A percentile compares a stretch with the other conserved stretches of the same genome.
phyloP scores from a whole-genome alignment of 2,329 filamentous ascomycete genomes.

The Trichoderma sp. region DNA sequence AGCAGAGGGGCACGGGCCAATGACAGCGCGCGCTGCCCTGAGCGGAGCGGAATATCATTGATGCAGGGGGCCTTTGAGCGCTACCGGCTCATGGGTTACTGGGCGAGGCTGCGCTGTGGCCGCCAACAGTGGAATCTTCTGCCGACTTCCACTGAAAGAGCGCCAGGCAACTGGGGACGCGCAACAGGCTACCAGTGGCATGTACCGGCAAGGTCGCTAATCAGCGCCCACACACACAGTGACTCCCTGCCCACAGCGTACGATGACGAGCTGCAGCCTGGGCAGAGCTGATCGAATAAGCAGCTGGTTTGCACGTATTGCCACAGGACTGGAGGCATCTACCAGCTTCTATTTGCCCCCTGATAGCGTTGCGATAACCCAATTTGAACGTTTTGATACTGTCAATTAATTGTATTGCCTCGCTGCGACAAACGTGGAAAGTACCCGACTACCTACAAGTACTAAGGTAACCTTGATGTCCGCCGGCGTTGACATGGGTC shows the following conservation, averaged over 20 bases:
- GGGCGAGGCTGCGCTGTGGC: constrained; percentile 8
- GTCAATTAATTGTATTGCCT: background rate
- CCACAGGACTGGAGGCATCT: constrained; percentile 5
- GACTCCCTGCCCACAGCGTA: background rate
- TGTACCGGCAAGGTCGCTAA: background rate
- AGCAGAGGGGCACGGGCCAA: constrained; percentile 34
- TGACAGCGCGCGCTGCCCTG: constrained; percentile 33
- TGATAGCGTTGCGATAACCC: background rate
- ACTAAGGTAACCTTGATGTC: background rate
- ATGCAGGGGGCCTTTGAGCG: constrained; percentile 25
- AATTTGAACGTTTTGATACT: background rate
- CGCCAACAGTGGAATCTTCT: constrained; percentile 33
- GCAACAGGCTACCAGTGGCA: constrained; percentile 14
- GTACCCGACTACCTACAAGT: background rate
- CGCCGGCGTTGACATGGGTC: background rate
- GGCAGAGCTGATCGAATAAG: background rate
- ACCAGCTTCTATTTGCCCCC: background rate
- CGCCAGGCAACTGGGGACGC: constrained; percentile 24
- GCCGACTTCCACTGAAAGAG: constrained; percentile 29
- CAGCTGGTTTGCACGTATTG: background rate
- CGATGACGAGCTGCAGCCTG: constrained; percentile 16
- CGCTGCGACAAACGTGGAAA: background rate
- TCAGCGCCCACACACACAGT: background rate
- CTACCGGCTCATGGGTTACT: constrained; percentile 21
- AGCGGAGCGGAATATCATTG: constrained; percentile 39